Base-by-base conservation (phyloP, 306 rosid species). In the Trifolium repens region DNA sequence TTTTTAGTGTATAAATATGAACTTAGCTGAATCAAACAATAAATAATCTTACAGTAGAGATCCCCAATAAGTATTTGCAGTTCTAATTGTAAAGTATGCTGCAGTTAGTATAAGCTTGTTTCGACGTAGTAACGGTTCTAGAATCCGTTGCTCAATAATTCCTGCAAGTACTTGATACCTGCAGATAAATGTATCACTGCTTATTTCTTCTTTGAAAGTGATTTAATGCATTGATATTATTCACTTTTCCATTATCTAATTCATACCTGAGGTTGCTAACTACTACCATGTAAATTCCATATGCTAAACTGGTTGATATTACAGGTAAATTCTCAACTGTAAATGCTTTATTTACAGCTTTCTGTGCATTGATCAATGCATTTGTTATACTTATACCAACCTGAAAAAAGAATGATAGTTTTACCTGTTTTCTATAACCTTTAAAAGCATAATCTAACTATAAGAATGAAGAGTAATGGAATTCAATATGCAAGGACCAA, bases 131-230 rank as follows among this genome's bases (percentile, higher is more conserved):
- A 85, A 69, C 2, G 97, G 97, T 79, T 92, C 97, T 73, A 92
- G 86, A 60, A 88, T 69, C 83, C 97, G 77, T 72, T 92, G 97
- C 85, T 92, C 97, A 73, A 92, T 84, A 35, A 92, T 73, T 71
- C 97, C 96, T 43, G 97, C 96, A 68, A 92, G 79, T 59, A 92
- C 84, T 82, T 88, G 96, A 77, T 92, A 89, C 90, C 97, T 91
- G 63, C 7, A 57, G 7, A 24, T 10, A 24, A 24, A 22, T 57
- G 32, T 44, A 39, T 16, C 13, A 65, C 24, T 17, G 32, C 43
- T 15, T 19, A 24, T 42, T 78, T 78, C 39, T n/a, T 40, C 59
- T 61, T 35, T 37, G 10, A 39, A 39, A 7, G 42, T 37, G 40
- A 37, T 37, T 37, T 37, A 1, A 7, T 39, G 42, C 42, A 39